Base-by-base conservation (phyloP, 768 basidiomycete genomes). In the Strobilomyces echinocephalus region DNA sequence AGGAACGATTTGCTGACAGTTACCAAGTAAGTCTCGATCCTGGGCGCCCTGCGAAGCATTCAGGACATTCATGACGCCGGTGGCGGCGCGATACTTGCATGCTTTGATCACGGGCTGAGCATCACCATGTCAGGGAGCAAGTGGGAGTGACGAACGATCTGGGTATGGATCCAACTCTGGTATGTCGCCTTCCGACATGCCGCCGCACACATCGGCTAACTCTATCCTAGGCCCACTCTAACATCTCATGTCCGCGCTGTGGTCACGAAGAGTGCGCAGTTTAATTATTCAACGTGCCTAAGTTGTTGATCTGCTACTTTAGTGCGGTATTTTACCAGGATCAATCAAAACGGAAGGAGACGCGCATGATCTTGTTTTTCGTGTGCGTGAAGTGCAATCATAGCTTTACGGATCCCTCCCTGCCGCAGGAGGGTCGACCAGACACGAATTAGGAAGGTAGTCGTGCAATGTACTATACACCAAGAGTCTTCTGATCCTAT, bases 271-370 rank as follows among this genome's bases (percentile, higher is more conserved):
- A 41, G 40, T 41, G 40, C 60, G 87, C 75, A n/a, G 34, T 38
- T 44, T 42, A 42, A 46, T 46, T 14, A 3, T 36, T 15, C 21
- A 39, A 49, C 36, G 54, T 15, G 12, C 8, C 42, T 48, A 16
- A 38, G 11, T 49, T 33, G 34, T 42, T 59, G 44, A 52, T 31
- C 48, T 26, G 49, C 52, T 52, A 43, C 46, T 57, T n/a, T 63
- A 98, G 95, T 65, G 83, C 91, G 47, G 95, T 98, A 5, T 83
- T 90, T 66, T 98, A 88, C 70, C 95, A 97, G 70, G 95, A 97
- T 71, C 95, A 98, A 69, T 97, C 93, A 16, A 95, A 95, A 68
- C 86, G 95, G 51, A 92, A 91, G 63, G 92, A 95, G 67, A 97
- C 95, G 1, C 81, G 89, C 2, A 95, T 95, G 93, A 90, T 91